These are phyloP conservation scores for Salicornia ramosissima DNA, from an alignment of 148 eudicot species.

Conservation along the genomic window DNA sequence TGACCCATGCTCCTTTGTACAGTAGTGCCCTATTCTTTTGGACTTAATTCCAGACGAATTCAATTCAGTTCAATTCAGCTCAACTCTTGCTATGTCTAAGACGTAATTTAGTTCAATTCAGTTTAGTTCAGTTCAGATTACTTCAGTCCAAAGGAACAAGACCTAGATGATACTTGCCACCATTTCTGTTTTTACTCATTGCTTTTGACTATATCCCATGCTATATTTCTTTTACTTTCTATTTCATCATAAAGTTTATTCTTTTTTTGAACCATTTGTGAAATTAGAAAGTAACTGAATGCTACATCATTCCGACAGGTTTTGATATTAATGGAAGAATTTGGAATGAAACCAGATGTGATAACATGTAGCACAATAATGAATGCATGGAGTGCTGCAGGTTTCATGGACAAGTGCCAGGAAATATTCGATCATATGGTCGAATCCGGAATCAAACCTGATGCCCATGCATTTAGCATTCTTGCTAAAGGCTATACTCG, in stretches of 20 bases:
- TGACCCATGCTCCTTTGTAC: background rate
- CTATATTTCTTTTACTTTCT: no score
- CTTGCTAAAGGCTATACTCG: constrained; percentile 76
- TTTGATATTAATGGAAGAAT: constrained; percentile 65
- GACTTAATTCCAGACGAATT: no score
- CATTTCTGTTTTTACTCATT: no score
- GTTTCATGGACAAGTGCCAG: constrained; percentile 61
- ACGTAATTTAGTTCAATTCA: no score
- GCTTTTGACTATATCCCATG: no score
- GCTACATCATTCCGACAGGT: constrained; percentile 33
- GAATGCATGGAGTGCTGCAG: constrained; percentile 78
- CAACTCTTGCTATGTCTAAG: no score
- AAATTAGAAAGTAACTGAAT: background rate
- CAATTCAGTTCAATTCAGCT: no score
- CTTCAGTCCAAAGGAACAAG: no score
- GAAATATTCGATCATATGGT: constrained; percentile 76
- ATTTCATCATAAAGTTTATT: no score
- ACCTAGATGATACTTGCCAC: no score
- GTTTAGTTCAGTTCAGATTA: no score
- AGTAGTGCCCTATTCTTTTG: background rate
- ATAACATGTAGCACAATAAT: constrained; percentile 77
- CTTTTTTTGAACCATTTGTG: background rate
- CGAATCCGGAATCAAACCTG: constrained; percentile 62
- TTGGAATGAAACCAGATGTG: constrained; percentile 71
- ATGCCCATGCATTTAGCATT: constrained; percentile 63